Conservation (phyloP, 2,329 filamentous ascomycete genomes). For the Ceratocystis lukuohia region DNA sequence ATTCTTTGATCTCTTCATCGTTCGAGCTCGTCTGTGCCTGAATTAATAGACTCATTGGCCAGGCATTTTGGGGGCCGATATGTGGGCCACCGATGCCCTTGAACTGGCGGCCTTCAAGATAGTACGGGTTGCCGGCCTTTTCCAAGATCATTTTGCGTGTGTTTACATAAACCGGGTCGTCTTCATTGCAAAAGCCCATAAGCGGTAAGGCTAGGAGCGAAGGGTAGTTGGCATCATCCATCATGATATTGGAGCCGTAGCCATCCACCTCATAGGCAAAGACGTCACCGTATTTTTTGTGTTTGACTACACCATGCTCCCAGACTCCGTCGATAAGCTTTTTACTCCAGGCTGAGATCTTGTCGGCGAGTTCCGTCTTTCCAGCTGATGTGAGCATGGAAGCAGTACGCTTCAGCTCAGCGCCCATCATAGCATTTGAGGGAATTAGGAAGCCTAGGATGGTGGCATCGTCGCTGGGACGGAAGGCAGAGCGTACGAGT, state of each 20-base stretch:
- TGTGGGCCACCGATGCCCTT: constrained; percentile 72
- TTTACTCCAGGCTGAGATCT: constrained; percentile 45
- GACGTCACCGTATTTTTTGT: constrained; percentile 61
- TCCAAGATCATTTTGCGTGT: constrained; percentile 66
- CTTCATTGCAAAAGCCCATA: constrained; percentile 55
- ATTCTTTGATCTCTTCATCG: constrained; percentile 66
- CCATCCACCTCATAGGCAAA: constrained; percentile 85
- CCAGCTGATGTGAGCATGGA: constrained; percentile 50
- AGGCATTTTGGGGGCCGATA: constrained; percentile 78
- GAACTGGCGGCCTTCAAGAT: constrained; percentile 61
- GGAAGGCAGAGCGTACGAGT: constrained; percentile 79
- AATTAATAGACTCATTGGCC: constrained; percentile 90
- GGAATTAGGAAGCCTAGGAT: constrained; percentile 93
- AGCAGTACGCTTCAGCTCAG: constrained; percentile 66
- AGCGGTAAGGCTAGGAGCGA: constrained; percentile 66
- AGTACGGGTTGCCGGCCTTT: constrained; percentile 76
- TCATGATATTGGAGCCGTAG: constrained; percentile 67
- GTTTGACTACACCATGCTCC: constrained; percentile 68
- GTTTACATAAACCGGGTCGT: constrained; percentile 68
- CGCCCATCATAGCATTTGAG: constrained; percentile 89
- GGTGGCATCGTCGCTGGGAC: constrained; percentile 88
- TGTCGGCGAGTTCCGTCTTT: constrained; percentile 39
- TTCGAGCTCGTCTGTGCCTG: constrained; percentile 81
- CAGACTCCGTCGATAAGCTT: constrained; percentile 64
- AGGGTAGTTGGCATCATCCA: constrained; percentile 84